Evolutionary conservation across 495 filamentous ascomycete genomes (phyloP).

Genomic region (Penicillium mononematosum): DNA sequence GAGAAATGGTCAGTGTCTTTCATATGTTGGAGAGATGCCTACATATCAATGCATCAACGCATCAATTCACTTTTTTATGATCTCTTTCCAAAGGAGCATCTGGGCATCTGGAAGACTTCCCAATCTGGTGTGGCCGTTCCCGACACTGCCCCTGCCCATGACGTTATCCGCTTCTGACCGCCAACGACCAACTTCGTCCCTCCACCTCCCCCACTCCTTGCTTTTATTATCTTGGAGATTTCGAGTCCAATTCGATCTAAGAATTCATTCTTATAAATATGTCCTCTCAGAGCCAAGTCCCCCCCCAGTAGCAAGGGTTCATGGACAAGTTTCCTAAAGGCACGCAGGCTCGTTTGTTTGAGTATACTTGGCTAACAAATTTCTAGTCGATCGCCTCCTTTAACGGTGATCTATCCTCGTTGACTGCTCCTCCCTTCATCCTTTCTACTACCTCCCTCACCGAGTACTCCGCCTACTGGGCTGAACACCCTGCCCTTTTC

Average conservation of each 20-base stretch:
- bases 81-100: neutral
- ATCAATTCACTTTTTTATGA: neutral
- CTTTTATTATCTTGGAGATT: conserved; percentile 6
- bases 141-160: conserved; percentile 15
- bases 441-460: conserved; percentile 86
- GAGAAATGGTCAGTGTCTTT: too few relatives aligned
- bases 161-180: conserved; percentile 30
- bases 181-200: conserved; percentile 14
- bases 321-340: conserved; percentile 57
- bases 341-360: conserved; percentile 17
- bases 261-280: conserved; percentile 21
- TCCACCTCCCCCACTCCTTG: conserved; percentile 1
- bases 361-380: conserved; percentile 9
- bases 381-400: conserved; percentile 88
- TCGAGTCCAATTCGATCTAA: neutral
- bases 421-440: conserved; percentile 96
- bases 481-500: conserved; percentile 86
- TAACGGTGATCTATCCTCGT: conserved; percentile 89
- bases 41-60: too few relatives aligned
- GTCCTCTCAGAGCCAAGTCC: conserved; percentile 36
- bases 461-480: conserved; percentile 97
- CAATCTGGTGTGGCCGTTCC: conserved; percentile 14
- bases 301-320: conserved; percentile 48
- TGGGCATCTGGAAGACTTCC: neutral
- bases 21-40: too few relatives aligned